phyloP scores from a whole-genome alignment of 2,329 filamentous ascomycete species.

The Colletotrichum spinosum region DNA sequence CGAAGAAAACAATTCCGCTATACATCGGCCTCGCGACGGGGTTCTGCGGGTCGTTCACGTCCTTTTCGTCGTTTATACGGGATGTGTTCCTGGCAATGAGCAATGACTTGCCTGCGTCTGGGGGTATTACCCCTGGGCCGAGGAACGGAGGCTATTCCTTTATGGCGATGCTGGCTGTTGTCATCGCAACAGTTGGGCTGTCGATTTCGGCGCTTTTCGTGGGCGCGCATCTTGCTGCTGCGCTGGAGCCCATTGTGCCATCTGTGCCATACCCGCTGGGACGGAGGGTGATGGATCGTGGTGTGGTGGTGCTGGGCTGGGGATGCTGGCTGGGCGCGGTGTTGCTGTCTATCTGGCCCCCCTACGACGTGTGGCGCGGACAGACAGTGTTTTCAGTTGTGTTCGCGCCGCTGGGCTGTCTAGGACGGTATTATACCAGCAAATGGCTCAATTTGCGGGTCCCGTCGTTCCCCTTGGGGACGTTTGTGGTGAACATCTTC shows the following conservation, averaged over 20 bases:
- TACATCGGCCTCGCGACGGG: constrained; percentile 89
- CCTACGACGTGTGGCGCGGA: constrained; percentile 80
- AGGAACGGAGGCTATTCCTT: constrained; percentile 84
- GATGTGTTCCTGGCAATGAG: constrained; percentile 84
- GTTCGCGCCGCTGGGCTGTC: constrained; percentile 84
- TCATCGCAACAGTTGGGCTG: constrained; percentile 78
- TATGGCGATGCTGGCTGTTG: constrained; percentile 81
- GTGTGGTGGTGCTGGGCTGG: constrained; percentile 73
- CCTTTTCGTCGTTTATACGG: constrained; percentile 87
- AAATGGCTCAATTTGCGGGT: constrained; percentile 76
- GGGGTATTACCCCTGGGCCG: constrained; percentile 47
- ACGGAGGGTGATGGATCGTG: constrained; percentile 72
- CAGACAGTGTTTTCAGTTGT: constrained; percentile 80
- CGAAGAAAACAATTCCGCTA: constrained; percentile 88
- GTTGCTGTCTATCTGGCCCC: constrained; percentile 78
- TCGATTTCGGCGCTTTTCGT: constrained; percentile 76
- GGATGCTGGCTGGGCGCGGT: constrained; percentile 84
- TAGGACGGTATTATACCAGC: constrained; percentile 80
- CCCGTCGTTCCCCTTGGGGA: constrained; percentile 83
- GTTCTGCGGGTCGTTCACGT: constrained; percentile 91
- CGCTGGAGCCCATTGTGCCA: constrained; percentile 68
- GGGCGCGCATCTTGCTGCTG: constrained; percentile 80
- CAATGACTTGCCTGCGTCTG: constrained; percentile 69
- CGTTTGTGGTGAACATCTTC: constrained; percentile 83
- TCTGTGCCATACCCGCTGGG: constrained; percentile 68